A percentile compares a stretch with the other conserved stretches of the same genome.
phyloP scores from a whole-genome alignment of 2,329 filamentous ascomycete genomes.

The Cordyceps cateniannulata region DNA sequence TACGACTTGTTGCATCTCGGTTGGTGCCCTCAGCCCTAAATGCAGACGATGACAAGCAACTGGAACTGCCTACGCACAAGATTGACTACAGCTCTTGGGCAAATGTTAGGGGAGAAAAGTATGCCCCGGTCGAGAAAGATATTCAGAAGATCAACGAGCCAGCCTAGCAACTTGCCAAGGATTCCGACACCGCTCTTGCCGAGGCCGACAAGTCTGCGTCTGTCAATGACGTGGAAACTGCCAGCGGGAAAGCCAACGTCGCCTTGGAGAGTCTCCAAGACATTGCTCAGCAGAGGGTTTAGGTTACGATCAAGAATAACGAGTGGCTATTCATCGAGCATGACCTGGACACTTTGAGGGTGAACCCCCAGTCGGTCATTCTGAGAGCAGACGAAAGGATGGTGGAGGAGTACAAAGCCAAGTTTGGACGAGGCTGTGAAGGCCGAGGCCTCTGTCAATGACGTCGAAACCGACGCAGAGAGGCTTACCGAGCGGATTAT shows the following conservation, averaged over 20 bases:
- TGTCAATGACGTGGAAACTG: background rate
- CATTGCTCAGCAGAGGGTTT: background rate
- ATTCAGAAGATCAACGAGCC: background rate
- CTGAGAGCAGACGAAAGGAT: background rate
- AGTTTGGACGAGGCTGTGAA: background rate
- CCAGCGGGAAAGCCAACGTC: background rate
- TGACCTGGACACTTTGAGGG: background rate
- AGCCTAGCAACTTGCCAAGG: background rate
- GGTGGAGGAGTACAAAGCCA: background rate
- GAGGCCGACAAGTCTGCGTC: background rate
- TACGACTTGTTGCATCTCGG: too few species aligned
- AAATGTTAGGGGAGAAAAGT: background rate
- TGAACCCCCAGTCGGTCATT: background rate
- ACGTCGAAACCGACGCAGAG: background rate
- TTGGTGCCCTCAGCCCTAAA: too few species aligned
- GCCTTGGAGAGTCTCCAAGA: background rate
- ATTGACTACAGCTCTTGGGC: background rate
- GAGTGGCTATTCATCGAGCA: background rate
- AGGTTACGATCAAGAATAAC: background rate
- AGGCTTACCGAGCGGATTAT: background rate
- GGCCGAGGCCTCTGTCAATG: background rate
- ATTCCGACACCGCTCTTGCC: background rate
- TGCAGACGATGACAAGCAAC: background rate
- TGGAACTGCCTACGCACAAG: background rate
- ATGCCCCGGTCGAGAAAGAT: background rate